phyloP scores from a whole-genome alignment of 768 basidiomycete species.

The Leucosporidium creatinivorum region DNA sequence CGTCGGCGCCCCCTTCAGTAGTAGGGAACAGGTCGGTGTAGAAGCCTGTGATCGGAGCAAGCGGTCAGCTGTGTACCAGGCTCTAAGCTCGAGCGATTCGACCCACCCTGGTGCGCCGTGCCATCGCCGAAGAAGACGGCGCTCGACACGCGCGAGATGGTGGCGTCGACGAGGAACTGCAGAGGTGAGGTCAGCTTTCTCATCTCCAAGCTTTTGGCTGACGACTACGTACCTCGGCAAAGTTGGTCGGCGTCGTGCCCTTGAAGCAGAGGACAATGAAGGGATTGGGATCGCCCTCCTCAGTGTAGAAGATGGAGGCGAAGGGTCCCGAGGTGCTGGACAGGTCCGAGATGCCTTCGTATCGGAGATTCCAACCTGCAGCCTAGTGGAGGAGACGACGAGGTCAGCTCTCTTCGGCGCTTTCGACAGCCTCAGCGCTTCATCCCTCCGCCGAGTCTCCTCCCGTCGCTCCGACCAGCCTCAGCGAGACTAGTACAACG shows the following conservation, averaged over 20 bases:
- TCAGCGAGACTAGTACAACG: no score
- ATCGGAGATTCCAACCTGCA: conserved; percentile 4
- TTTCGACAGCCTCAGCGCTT: no score
- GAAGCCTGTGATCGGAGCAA: conserved; percentile 1
- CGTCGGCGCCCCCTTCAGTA: conserved; percentile 10
- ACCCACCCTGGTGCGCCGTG: neutral
- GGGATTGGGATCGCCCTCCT: neutral
- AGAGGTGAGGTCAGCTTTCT: neutral
- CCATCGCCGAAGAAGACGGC: conserved; percentile 19
- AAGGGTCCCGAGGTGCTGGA: conserved; percentile 7
- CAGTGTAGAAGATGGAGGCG: conserved; percentile 16
- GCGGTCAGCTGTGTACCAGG: no score
- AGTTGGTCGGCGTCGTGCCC: conserved; percentile 19
- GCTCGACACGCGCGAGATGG: conserved; percentile 7
- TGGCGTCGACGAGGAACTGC: conserved; percentile 21
- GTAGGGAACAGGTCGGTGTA: conserved; percentile 16
- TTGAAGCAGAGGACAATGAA: conserved; percentile 27
- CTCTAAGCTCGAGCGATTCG: no score
- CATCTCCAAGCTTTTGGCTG: no score
- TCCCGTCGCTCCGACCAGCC: no score
- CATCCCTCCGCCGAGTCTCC: no score
- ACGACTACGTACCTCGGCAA: conserved; percentile 1
- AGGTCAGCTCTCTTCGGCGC: no score
- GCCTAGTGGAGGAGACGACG: no score
- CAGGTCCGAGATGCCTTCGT: conserved; percentile 19